Conservation (phyloP, 2,329 filamentous ascomycete species). For the Biscogniauxia sp. region DNA sequence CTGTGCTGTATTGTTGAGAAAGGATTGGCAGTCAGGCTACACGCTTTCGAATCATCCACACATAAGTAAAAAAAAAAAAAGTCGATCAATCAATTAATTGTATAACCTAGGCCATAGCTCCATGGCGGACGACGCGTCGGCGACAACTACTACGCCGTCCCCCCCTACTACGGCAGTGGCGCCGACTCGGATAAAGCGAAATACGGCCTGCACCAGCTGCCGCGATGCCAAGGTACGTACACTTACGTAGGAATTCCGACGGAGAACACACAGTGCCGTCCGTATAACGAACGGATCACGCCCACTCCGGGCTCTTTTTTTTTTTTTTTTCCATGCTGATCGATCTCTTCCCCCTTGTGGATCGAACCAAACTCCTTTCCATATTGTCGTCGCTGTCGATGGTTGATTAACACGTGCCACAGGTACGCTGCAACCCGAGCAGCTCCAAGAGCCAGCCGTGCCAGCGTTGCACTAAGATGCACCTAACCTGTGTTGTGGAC, state of each 20-base stretch:
- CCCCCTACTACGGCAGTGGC: constrained; percentile 10
- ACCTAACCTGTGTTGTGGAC: constrained; percentile 30
- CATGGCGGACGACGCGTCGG: constrained; percentile 25
- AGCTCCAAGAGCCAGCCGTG: constrained; percentile 26
- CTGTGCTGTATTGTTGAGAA: background rate
- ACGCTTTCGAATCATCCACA: background rate
- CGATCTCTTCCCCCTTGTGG: background rate
- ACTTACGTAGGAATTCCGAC: background rate
- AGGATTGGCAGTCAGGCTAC: background rate
- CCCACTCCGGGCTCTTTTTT: background rate
- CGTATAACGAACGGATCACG: background rate
- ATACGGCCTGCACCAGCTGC: constrained; percentile 33
- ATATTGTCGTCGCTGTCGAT: background rate
- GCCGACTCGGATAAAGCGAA: constrained; percentile 31
- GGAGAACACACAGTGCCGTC: background rate
- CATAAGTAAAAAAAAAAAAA: background rate
- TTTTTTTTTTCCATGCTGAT: background rate
- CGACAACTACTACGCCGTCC: constrained; percentile 9
- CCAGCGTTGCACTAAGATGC: constrained; percentile 31
- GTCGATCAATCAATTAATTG: background rate
- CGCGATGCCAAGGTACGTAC: constrained; percentile 32
- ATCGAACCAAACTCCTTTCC: background rate
- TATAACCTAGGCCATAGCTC: background rate
- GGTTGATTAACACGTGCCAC: background rate
- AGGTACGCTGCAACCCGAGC: constrained; percentile 35